Evolutionary conservation across 1,284 basidiomycete genomes (phyloP).

Genomic region (Peniophora sp.): DNA sequence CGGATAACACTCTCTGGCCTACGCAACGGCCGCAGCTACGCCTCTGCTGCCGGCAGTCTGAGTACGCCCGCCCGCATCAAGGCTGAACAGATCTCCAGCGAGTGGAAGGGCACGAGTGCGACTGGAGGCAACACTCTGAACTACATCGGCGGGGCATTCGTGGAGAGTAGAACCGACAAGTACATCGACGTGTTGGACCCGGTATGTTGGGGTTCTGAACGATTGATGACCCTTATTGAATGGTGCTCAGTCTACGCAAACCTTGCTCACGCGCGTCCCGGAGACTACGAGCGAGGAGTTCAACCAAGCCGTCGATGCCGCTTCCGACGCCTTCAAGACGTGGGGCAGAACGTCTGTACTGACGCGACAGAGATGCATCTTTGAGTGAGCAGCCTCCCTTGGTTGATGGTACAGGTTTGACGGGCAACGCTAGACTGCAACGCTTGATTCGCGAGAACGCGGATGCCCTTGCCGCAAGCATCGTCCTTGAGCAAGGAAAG

Average conservation of each 20-base stretch:
- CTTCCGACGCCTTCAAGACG: constrained; percentile 81
- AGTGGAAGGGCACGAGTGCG: constrained; percentile 83
- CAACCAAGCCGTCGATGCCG: constrained; percentile 77
- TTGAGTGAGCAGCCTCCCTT: constrained; percentile 59
- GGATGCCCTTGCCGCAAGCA: constrained; percentile 68
- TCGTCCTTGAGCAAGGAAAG: constrained; percentile 89
- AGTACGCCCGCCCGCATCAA: constrained; percentile 44
- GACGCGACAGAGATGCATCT: constrained; percentile 80
- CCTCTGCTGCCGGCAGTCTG: constrained; percentile 39
- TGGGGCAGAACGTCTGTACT: constrained; percentile 88
- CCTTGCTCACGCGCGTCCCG: constrained; percentile 82
- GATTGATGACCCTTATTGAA: constrained; percentile 4
- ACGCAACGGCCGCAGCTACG: constrained; percentile 29
- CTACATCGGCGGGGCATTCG: constrained; percentile 83
- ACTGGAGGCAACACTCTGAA: constrained; percentile 82
- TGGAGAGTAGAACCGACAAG: constrained; percentile 68
- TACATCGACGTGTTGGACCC: constrained; percentile 89
- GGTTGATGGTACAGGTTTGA: not conserved
- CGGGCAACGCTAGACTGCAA: constrained; percentile 50
- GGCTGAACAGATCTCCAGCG: constrained; percentile 58
- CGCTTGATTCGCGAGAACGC: constrained; percentile 72
- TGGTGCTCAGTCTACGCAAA: constrained; percentile 70
- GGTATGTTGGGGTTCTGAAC: constrained; percentile 33
- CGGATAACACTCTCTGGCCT: constrained; percentile 26
- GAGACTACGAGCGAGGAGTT: constrained; percentile 85